phyloP scores from a whole-genome alignment of 2,329 filamentous ascomycete species.

The Magnaporthales sp. region DNA sequence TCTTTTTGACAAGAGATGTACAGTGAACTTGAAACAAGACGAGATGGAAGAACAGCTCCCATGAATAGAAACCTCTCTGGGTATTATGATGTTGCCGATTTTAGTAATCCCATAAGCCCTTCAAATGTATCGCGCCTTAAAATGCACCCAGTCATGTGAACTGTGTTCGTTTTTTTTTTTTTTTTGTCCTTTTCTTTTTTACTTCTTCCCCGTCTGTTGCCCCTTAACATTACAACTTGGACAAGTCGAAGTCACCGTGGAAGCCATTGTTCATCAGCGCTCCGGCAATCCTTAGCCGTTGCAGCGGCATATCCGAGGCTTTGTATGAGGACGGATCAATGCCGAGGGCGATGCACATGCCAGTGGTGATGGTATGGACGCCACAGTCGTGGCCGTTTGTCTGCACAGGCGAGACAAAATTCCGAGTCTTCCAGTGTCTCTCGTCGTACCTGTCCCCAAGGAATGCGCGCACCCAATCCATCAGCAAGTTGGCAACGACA shows the following conservation, averaged over 20 bases:
- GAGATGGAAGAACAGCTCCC: not conserved
- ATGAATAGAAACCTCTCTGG: not conserved
- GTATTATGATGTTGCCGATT: not conserved
- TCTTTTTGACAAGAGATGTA: not conserved
- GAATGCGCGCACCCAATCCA: slow-evolving; percentile 49
- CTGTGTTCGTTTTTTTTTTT: not conserved
- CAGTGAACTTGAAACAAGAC: not conserved
- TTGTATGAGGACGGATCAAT: slow-evolving; percentile 43
- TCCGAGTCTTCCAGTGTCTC: slow-evolving; percentile 48
- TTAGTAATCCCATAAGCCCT: not conserved
- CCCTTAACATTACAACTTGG: slow-evolving; percentile 20
- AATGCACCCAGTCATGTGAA: not conserved
- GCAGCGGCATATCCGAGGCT: slow-evolving; percentile 45
- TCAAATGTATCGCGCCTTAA: not conserved
- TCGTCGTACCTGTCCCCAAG: slow-evolving; percentile 45
- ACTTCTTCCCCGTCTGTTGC: not conserved
- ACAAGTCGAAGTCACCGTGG: slow-evolving; percentile 46
- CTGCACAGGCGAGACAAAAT: slow-evolving; percentile 46
- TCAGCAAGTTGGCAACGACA: slow-evolving; percentile 30
- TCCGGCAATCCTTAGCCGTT: slow-evolving; percentile 54
- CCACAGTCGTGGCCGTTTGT: slow-evolving; percentile 66
- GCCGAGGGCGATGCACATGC: slow-evolving; percentile 50
- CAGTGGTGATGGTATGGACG: slow-evolving; percentile 69
- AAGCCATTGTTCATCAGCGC: slow-evolving; percentile 62
- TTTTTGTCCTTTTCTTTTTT: not conserved